Conservation (phyloP, 805 yeast genomes). For the Wickerhamiella allomyrinae region DNA sequence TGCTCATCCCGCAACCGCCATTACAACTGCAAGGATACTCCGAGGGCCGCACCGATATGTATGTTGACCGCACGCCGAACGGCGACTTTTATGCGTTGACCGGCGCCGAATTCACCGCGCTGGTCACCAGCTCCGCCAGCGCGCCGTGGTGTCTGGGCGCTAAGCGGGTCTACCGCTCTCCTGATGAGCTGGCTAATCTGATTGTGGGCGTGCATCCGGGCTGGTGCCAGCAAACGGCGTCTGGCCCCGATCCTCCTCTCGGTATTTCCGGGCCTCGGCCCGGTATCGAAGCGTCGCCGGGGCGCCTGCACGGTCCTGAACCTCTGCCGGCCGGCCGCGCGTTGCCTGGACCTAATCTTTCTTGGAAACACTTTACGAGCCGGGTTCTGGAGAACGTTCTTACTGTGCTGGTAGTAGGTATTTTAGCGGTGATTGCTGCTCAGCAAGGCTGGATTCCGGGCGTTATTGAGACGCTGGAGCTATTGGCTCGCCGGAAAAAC, state of each 20-base stretch:
- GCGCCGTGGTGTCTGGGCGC: constrained; percentile 15
- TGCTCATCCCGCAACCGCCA: constrained; percentile 28
- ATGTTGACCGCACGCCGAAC: constrained; percentile 46
- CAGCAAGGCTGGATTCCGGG: constrained; percentile 12
- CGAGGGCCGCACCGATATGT: constrained; percentile 33
- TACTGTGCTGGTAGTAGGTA: constrained; percentile 23
- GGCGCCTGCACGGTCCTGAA: neutral
- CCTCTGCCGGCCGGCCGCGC: neutral
- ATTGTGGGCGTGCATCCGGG: constrained; percentile 20
- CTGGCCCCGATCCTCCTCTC: neutral
- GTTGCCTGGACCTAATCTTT: neutral
- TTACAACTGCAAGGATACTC: constrained; percentile 6
- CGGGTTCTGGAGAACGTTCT: constrained; percentile 29
- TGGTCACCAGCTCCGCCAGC: constrained; percentile 51
- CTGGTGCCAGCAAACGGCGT: constrained; percentile 13
- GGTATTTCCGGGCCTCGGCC: constrained; percentile 5
- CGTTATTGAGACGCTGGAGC: constrained; percentile 4
- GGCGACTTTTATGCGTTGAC: constrained; percentile 59
- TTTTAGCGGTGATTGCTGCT: constrained; percentile 5
- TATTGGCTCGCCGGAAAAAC: constrained; percentile 1
- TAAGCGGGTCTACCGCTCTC: constrained; percentile 3
- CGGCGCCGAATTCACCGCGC: constrained; percentile 58
- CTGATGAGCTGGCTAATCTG: constrained; percentile 3
- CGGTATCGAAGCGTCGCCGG: neutral
- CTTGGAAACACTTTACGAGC: constrained; percentile 12